Evolutionary conservation across 108 stramenopile species (phyloP), one percentile per base, ranked within the genome.

Genomic region (Stephanodiscus triporus): DNA sequence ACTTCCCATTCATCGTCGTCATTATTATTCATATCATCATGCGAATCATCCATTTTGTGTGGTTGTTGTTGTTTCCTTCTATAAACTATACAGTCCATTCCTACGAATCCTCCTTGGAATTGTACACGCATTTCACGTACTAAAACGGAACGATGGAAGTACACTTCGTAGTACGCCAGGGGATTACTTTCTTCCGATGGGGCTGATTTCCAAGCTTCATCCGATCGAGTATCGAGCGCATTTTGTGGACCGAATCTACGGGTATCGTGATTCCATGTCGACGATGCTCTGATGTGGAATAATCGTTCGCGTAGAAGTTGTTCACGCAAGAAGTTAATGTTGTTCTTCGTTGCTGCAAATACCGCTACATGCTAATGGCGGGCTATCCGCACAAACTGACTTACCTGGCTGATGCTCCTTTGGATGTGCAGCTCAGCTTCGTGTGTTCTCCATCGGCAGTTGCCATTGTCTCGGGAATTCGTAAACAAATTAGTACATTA

Each of bases 101-200:
- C 76, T 14, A 77, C 80, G 53, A 81, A 81, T 32, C 80, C 80
- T 34, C 80, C 80, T 57, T 81, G 80, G 66, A 72, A 81, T 72
- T 77, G 75, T 11, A 81, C 47, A 9, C 80, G 75, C 8, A 81
- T 22, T 48, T 81, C 76, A 16, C 42, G 48, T 42, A 81, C 69
- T 9, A 38, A 19, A 0, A 81, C 80, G 19, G 59, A 56, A 48
- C 70, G 75, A 49, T 77, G 49, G 60, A 81, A 81, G 63, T 77
- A 32, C 13, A 81, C 45, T 73, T 81, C 76, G 45, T 66, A 81
- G 61, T 66, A 77, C 29, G 69, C 70, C 32, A 77, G 34, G 30
- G 78, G 78, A 61, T 78, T 43, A 40, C 30, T 70, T 34, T 53
- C 59, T 72, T 76, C 75, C 32, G 80, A 72, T 37, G 70, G 59